Evolutionary conservation across 352 stramenopile species (phyloP).

Genomic region (Globisporangium barbulae): DNA sequence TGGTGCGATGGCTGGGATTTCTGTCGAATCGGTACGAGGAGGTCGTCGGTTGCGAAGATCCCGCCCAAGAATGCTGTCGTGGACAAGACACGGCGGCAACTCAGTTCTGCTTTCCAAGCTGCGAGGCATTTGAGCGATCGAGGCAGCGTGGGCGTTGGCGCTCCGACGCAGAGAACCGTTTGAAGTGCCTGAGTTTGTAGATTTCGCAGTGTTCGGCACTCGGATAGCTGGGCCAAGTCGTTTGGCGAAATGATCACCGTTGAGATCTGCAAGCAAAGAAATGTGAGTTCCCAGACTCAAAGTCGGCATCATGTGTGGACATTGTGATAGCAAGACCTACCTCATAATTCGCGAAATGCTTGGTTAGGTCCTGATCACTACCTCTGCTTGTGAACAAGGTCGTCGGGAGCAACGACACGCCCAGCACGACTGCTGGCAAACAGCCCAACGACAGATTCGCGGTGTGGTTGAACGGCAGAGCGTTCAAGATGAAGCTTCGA

Average conservation of each 20-base stretch:
- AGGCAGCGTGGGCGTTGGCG: slow-evolving; percentile 8
- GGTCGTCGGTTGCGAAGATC: slow-evolving; percentile 10
- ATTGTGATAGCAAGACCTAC: neutral
- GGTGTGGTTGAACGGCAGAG: slow-evolving; percentile 15
- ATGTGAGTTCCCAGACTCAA: neutral
- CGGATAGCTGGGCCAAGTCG: slow-evolving; percentile 4
- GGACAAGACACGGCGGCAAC: slow-evolving; percentile 3
- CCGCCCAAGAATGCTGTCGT: neutral
- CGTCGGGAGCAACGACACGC: slow-evolving; percentile 13
- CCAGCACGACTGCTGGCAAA: slow-evolving; percentile 12
- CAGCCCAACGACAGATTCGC: slow-evolving; percentile 1
- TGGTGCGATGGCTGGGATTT: slow-evolving; percentile 4
- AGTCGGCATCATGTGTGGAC: neutral
- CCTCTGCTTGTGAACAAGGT: neutral
- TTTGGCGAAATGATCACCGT: slow-evolving; percentile 5
- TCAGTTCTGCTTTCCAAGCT: slow-evolving; percentile 9
- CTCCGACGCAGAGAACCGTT: slow-evolving; percentile 10
- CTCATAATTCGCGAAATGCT: slow-evolving; percentile 13
- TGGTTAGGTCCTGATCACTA: neutral
- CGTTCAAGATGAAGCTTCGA: slow-evolving; percentile 8
- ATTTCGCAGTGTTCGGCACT: slow-evolving; percentile 13
- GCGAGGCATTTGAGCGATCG: slow-evolving; percentile 11
- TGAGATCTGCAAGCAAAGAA: slow-evolving; percentile 7
- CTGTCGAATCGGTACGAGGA: slow-evolving; percentile 12
- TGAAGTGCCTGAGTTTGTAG: slow-evolving; percentile 6